phyloP scores from a whole-genome alignment of 2,329 filamentous ascomycete genomes.

The Fonsecaea multimorphosa region DNA sequence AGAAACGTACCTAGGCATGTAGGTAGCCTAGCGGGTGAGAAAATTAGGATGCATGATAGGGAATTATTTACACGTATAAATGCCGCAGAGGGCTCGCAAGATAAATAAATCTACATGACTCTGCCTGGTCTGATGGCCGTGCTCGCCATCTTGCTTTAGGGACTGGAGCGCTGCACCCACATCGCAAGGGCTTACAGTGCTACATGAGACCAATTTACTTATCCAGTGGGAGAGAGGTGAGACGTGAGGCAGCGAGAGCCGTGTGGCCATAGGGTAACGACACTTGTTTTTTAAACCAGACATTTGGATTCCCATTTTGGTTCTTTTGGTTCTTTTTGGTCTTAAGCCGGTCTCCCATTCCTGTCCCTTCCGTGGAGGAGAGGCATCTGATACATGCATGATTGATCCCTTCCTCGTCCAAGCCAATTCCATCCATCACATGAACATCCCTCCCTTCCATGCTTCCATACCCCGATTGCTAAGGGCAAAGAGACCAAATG shows the following conservation, averaged over 20 bases:
- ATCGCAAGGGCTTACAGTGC: too few species aligned
- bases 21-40: too few species aligned
- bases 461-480: background rate
- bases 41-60: too few species aligned
- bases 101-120: too few species aligned
- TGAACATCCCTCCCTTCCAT: background rate
- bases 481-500: background rate
- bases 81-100: too few species aligned
- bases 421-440: background rate
- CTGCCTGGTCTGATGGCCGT: too few species aligned
- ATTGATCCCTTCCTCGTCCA: background rate
- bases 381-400: background rate
- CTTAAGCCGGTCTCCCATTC: background rate
- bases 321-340: background rate
- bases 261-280: background rate
- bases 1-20: too few species aligned
- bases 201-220: too few species aligned
- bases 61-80: too few species aligned
- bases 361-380: background rate
- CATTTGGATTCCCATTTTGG: background rate
- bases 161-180: too few species aligned
- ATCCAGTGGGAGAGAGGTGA: too few species aligned
- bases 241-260: background rate
- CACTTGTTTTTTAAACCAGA: background rate
- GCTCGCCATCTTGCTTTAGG: too few species aligned